Conservation (phyloP, 2,329 filamentous ascomycete genomes). For the Aspergillus neotritici region DNA sequence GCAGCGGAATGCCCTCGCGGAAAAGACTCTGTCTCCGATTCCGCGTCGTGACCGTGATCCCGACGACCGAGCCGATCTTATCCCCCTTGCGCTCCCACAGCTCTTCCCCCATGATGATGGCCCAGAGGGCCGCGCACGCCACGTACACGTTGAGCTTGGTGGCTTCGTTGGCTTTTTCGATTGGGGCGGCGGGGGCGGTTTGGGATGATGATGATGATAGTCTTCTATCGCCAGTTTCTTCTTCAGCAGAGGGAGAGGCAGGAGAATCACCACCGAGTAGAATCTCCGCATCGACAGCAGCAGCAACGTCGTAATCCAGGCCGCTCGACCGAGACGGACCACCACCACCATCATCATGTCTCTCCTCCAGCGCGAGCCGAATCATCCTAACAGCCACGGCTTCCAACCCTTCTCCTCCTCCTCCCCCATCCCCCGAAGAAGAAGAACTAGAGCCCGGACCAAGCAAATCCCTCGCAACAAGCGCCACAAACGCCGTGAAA, state of each 20-base stretch:
- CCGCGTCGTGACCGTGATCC: not conserved
- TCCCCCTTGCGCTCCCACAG: constrained; percentile 10
- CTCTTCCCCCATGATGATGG: constrained; percentile 19
- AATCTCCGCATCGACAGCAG: not conserved
- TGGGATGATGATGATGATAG: not conserved
- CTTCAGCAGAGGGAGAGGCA: no score
- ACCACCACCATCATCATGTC: constrained; percentile 2
- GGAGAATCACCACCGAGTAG: no score
- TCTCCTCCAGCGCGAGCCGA: constrained; percentile 8
- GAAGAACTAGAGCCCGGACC: no score
- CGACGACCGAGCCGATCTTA: constrained; percentile 1
- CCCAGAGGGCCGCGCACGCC: constrained; percentile 12
- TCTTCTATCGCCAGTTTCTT: not conserved
- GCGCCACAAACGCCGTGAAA: constrained; percentile 9
- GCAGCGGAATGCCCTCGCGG: constrained; percentile 3
- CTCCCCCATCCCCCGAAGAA: no score
- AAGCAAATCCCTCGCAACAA: constrained; percentile 2
- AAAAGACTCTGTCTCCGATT: not conserved
- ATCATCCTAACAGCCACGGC: constrained; percentile 1
- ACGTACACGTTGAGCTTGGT: constrained; percentile 6
- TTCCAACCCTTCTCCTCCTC: not conserved
- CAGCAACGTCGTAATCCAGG: not conserved
- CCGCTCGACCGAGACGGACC: not conserved
- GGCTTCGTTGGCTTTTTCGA: not conserved
- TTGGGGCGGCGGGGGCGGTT: no score